These are phyloP conservation scores for Ceratocystis ficicola DNA, from an alignment of 2,329 filamentous ascomycete genomes.

Conservation along the genomic window DNA sequence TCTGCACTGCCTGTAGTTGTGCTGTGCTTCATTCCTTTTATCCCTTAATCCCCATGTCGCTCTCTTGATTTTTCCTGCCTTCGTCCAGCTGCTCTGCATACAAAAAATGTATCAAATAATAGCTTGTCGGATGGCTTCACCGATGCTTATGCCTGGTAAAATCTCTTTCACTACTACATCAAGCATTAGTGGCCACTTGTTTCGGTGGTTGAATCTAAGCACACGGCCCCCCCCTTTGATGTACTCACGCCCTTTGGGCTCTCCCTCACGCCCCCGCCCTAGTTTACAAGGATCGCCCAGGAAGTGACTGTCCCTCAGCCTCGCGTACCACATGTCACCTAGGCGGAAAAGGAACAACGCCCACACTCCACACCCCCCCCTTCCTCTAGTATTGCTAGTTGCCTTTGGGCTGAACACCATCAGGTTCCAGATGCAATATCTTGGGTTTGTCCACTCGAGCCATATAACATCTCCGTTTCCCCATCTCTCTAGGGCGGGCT, in stretches of 20 bases:
- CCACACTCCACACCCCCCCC: not conserved
- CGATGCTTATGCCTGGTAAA: slow-evolving; percentile 5
- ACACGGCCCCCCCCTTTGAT: not conserved
- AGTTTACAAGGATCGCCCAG: not conserved
- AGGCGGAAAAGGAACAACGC: slow-evolving; percentile 3
- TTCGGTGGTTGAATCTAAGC: not conserved
- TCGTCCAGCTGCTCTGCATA: not conserved
- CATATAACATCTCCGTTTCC: slow-evolving; percentile 4
- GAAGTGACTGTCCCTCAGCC: not conserved
- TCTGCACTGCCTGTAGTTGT: not conserved
- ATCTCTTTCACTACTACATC: not conserved
- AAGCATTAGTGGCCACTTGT: not conserved
- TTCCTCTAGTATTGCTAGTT: not conserved
- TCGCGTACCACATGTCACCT: slow-evolving; percentile 9
- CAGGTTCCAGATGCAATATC: not conserved
- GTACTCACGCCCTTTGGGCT: not conserved
- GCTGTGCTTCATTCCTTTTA: not conserved
- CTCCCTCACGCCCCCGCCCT: not conserved
- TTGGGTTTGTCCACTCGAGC: not conserved
- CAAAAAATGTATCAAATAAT: not conserved
- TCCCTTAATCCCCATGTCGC: not conserved
- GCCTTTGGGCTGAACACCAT: slow-evolving; percentile 2
- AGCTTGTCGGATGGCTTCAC: not conserved
- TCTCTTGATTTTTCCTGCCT: not conserved
- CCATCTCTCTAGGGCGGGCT: not conserved